Evolutionary conservation across 148 eudicot species (phyloP).

Genomic region (Nepenthes gracilis): DNA sequence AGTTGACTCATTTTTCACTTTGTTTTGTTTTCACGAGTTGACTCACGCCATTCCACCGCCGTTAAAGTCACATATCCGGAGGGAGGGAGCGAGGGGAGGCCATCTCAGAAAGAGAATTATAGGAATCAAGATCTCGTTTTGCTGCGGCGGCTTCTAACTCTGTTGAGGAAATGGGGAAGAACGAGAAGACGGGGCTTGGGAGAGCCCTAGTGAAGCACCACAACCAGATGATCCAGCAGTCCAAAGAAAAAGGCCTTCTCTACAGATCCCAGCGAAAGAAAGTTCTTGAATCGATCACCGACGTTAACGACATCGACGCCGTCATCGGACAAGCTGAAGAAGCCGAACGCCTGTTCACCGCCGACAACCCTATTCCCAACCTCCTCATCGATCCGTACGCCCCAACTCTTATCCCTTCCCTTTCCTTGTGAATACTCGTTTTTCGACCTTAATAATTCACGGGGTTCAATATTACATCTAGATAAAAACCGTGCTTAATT

Average conservation of each 20-base stretch:
- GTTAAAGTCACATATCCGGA: no score
- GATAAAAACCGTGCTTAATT: no score
- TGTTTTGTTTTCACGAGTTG: no score
- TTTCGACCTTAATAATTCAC: no score
- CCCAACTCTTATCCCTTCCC: background rate
- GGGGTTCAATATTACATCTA: no score
- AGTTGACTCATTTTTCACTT: no score
- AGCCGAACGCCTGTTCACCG: slow-evolving; percentile 47
- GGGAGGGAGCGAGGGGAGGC: no score
- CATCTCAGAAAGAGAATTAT: no score
- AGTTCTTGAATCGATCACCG: slow-evolving; percentile 71
- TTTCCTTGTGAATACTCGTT: background rate
- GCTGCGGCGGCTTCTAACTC: no score
- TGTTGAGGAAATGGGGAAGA: slow-evolving; percentile 48
- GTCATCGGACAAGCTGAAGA: slow-evolving; percentile 82
- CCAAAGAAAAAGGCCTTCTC: slow-evolving; percentile 57
- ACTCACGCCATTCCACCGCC: no score
- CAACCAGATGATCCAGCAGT: slow-evolving; percentile 60
- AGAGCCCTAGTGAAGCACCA: slow-evolving; percentile 90
- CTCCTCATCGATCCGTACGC: slow-evolving; percentile 54
- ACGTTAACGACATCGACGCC: slow-evolving; percentile 80
- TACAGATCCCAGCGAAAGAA: slow-evolving; percentile 56
- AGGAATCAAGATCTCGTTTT: no score
- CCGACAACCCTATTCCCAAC: slow-evolving; percentile 38
- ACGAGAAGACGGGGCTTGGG: slow-evolving; percentile 72